Conservation (phyloP, 768 basidiomycete genomes). For the Lentinula detonsa region DNA sequence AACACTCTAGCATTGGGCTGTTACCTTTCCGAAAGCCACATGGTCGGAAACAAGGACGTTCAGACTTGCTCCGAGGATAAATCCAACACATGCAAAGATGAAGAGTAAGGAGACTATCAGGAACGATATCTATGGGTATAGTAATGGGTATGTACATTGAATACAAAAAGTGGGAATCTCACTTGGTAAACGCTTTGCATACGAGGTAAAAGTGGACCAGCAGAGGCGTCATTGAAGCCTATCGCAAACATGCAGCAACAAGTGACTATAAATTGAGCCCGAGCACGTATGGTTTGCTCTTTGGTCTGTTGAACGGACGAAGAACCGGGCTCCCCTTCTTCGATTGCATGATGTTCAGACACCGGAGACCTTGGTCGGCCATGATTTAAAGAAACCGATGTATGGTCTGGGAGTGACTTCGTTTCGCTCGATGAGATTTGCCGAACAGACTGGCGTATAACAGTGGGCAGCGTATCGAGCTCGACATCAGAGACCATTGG, state of each 20-base stretch:
- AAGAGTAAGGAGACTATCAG: constrained; percentile 35
- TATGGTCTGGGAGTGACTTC: neutral
- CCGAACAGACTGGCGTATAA: neutral
- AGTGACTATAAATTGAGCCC: constrained; percentile 25
- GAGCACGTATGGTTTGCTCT: constrained; percentile 15
- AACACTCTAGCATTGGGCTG: neutral
- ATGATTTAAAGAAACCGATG: neutral
- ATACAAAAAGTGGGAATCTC: neutral
- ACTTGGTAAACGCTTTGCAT: constrained; percentile 32
- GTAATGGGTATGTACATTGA: neutral
- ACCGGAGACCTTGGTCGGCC: neutral
- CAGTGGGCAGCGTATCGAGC: neutral
- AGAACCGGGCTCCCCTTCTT: neutral
- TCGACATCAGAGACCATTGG: neutral
- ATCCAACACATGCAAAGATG: constrained; percentile 29
- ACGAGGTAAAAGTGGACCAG: constrained; percentile 30
- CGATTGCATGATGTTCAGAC: neutral
- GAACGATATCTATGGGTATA: constrained; percentile 25
- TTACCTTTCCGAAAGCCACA: constrained; percentile 33
- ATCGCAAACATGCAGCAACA: constrained; percentile 28
- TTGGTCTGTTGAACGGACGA: constrained; percentile 6
- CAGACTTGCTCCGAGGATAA: constrained; percentile 24
- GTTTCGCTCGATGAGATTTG: neutral
- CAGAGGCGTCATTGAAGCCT: constrained; percentile 34
- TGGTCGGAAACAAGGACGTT: neutral